Conservation (phyloP, 495 filamentous ascomycete species). For the Aspergillus ostianus region DNA sequence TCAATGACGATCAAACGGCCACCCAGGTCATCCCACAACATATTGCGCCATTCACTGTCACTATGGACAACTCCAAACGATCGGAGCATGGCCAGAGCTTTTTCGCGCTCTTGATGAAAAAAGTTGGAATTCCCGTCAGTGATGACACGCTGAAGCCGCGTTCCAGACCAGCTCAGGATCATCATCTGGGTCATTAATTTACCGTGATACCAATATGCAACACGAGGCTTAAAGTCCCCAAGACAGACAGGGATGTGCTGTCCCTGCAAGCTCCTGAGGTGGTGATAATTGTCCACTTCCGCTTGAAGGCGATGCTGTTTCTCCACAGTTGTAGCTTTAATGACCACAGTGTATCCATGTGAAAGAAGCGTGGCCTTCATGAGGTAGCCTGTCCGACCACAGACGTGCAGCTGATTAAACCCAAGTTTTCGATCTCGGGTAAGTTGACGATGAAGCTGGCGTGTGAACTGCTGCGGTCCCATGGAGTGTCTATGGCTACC, state of each 20-base stretch:
- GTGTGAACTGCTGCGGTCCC: constrained; percentile 20
- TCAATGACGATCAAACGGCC: constrained; percentile 21
- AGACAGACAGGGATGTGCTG: constrained; percentile 25
- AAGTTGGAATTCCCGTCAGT: constrained; percentile 22
- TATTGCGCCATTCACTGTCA: constrained; percentile 27
- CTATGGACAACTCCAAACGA: constrained; percentile 18
- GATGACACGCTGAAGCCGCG: constrained; percentile 20
- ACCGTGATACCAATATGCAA: constrained; percentile 29
- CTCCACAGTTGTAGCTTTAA: constrained; percentile 27
- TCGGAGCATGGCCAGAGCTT: constrained; percentile 15
- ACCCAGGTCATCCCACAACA: constrained; percentile 19
- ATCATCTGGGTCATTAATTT: constrained; percentile 27
- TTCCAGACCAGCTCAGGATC: constrained; percentile 28
- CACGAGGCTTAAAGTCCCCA: constrained; percentile 18
- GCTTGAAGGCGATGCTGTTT: constrained; percentile 24
- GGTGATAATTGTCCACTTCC: constrained; percentile 26
- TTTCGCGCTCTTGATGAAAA: constrained; percentile 19
- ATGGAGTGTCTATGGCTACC: constrained; percentile 20
- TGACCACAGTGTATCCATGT: constrained; percentile 29
- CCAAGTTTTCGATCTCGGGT: constrained; percentile 19
- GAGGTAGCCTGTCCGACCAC: constrained; percentile 29
- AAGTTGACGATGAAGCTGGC: constrained; percentile 27
- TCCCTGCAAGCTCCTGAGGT: constrained; percentile 21
- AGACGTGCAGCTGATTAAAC: constrained; percentile 27
- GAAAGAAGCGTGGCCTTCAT: constrained; percentile 29